Conservation (phyloP, 148 eudicot species). For the Agrostemma githago region DNA sequence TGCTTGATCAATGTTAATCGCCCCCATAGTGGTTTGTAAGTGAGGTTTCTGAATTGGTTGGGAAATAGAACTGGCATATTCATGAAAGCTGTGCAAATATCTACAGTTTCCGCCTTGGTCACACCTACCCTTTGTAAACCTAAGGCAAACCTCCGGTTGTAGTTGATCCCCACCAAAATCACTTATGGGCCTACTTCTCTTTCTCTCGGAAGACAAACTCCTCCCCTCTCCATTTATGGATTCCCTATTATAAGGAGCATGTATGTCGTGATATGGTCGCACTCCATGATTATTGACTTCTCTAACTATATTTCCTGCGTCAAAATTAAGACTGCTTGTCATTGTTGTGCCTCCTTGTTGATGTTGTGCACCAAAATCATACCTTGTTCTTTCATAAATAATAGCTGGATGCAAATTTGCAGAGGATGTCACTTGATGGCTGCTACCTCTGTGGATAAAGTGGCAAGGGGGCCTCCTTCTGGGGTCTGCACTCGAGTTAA, state of each 20-base stretch:
- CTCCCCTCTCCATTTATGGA: constrained; percentile 1
- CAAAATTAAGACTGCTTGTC: constrained; percentile 7
- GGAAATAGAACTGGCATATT: constrained; percentile 22
- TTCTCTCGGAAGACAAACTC: constrained; percentile 23
- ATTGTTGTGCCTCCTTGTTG: constrained; percentile 16
- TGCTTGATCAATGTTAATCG: background rate
- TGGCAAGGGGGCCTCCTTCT: constrained; percentile 24
- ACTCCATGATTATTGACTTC: background rate
- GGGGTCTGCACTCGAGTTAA: constrained; percentile 6
- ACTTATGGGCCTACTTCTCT: constrained; percentile 19
- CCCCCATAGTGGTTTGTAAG: constrained; percentile 9
- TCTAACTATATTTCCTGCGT: constrained; percentile 11
- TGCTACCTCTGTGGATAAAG: constrained; percentile 20
- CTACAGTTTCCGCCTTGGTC: constrained; percentile 28
- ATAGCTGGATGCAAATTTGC: constrained; percentile 15
- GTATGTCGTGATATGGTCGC: constrained; percentile 6
- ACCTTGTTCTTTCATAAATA: constrained; percentile 20
- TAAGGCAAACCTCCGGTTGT: constrained; percentile 28
- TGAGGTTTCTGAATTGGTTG: constrained; percentile 19
- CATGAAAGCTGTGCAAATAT: constrained; percentile 30
- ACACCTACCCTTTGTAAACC: constrained; percentile 27
- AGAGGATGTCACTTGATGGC: constrained; percentile 22
- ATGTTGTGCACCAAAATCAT: constrained; percentile 13
- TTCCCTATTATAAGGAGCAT: constrained; percentile 12
- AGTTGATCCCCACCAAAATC: constrained; percentile 17